A percentile compares a stretch with the other conserved stretches of the same genome.
Conservation (phyloP, 331 rosid species). For the Pyrus hybrid region DNA sequence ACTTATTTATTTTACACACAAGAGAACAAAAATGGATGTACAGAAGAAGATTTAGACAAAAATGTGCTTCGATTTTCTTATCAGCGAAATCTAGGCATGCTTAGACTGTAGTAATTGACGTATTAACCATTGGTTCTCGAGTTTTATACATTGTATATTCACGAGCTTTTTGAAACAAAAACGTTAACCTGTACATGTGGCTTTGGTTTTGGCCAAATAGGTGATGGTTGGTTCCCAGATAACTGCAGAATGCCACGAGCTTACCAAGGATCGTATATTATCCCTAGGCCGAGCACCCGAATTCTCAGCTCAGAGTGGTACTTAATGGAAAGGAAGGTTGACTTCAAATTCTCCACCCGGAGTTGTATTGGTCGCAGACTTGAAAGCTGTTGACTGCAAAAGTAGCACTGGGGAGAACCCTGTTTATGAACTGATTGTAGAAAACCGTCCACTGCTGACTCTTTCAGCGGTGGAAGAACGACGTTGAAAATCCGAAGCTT, state of each 20-base stretch:
- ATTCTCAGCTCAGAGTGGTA: slow-evolving; percentile 66
- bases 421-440: not conserved
- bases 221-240: slow-evolving; percentile 61
- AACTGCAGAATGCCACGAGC: slow-evolving; percentile 53
- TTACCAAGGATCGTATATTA: slow-evolving; percentile 59
- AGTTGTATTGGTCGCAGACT: not conserved
- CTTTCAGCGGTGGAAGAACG: no score
- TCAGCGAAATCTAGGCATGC: not conserved
- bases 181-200: not conserved
- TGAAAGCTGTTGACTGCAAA: not conserved
- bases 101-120: not conserved
- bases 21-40: not conserved
- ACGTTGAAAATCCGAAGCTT: not conserved
- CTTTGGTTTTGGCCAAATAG: slow-evolving; percentile 30
- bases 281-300: slow-evolving; percentile 75
- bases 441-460: no score
- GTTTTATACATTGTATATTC: not conserved
- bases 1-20: not conserved
- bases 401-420: not conserved
- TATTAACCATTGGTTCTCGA: not conserved
- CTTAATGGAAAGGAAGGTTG: slow-evolving; percentile 16
- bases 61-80: not conserved
- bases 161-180: not conserved
- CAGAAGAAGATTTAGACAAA: not conserved
- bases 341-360: not conserved